Conservation (phyloP, 805 yeast species). For the Hanseniaspora valbyensis region DNA sequence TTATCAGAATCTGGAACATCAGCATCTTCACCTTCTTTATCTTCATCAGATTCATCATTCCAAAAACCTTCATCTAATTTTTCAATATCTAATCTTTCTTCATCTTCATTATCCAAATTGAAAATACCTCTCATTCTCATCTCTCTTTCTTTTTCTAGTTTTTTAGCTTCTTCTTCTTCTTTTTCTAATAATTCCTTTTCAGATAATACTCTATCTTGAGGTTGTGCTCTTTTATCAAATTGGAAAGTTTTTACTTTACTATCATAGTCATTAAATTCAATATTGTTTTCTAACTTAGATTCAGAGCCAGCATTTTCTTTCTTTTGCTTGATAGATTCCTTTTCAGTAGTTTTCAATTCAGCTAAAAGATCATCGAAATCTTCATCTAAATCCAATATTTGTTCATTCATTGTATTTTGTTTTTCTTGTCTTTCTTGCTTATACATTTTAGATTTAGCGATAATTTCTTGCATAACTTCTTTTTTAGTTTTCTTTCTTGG, state of each 20-base stretch:
- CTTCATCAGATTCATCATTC: conserved; percentile 40
- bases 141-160: conserved; percentile 55
- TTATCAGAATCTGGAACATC: conserved; percentile 18
- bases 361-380: conserved; percentile 60
- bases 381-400: conserved; percentile 59
- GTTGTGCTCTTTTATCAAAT: conserved; percentile 65
- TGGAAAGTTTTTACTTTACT: conserved; percentile 53
- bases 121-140: conserved; percentile 62
- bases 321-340: conserved; percentile 19
- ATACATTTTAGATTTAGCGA: conserved; percentile 69
- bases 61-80: conserved; percentile 62
- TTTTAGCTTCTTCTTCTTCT: conserved; percentile 46
- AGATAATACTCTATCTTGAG: conserved; percentile 72
- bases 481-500: conserved; percentile 64
- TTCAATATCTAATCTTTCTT: conserved; percentile 40
- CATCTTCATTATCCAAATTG: conserved; percentile 34
- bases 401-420: conserved; percentile 48
- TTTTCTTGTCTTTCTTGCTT: conserved; percentile 63
- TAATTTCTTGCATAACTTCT: conserved; percentile 76
- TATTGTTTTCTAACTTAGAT: conserved; percentile 26
- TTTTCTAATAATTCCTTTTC: conserved; percentile 57
- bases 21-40: conserved; percentile 28
- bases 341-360: conserved; percentile 30
- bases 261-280: conserved; percentile 46
- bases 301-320: conserved; percentile 19